Evolutionary conservation across 345 rosid genomes (phyloP), one percentile per base, ranked within the genome.

Genomic region (Gossypioides kirkii): DNA sequence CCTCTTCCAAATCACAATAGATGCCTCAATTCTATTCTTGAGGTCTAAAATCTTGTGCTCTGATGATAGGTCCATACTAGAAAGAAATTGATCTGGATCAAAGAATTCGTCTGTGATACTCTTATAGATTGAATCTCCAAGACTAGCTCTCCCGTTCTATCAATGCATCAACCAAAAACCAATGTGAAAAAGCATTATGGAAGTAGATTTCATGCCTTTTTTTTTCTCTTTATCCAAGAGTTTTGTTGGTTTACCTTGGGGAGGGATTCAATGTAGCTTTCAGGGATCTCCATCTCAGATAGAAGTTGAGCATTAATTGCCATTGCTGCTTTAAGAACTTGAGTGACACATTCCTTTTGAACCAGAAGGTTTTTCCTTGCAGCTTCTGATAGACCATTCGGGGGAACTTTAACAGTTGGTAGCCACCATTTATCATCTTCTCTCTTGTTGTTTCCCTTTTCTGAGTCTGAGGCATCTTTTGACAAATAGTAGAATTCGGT

Each of bases 271-370:
- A 94, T 88, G 82, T 92, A 94, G 84, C 71, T 90, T 66, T 94
- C 98, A 2, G 98, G 98, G 76, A 92, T 79, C 80, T 87, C 95
- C 97, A 94, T 94, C 80, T 92, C 98, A 53, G 89, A 85, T 45
- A 94, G 79, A 77, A 89, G 90, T 79, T 94, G 97, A 61, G 98
- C 89, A 76, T 94, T 94, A 71, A 94, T 94, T 12, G 98, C 95
- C 98, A 94, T 92, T 47, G 98, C 97, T 56, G 98, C 98, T 84
- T 92, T 94, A 56, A 92, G 93, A 52, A 94, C 98, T 76, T 94
- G 98, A 78, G 87, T 92, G 26, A 92, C 98, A 65, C 89, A 85
- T 69, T 92, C 98, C 73, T 90, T 94, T 45, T 92, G 98, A 80
- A 70, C 80, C 83, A 87, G 92, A 86, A 94, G 75, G 78, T 90